Evolutionary conservation across 2,329 filamentous ascomycete genomes (phyloP).

Genomic region (Xylariaceae sp.): DNA sequence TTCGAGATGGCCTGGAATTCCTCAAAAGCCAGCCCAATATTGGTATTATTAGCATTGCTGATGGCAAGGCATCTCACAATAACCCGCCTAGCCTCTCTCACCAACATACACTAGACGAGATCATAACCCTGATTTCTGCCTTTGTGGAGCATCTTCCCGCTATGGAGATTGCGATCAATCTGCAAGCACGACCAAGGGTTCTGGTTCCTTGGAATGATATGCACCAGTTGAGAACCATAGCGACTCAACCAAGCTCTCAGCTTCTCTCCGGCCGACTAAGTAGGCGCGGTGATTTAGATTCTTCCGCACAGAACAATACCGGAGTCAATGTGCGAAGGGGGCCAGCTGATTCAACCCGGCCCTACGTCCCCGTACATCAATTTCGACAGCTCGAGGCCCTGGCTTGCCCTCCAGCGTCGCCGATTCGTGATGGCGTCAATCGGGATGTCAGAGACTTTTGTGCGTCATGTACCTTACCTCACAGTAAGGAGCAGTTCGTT

Average conservation of each 20-base stretch:
- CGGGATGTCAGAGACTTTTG: conserved; percentile 73
- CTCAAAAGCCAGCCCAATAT: conserved; percentile 52
- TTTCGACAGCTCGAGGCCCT: conserved; percentile 46
- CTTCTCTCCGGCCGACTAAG: conserved; percentile 58
- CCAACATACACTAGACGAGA: conserved; percentile 49
- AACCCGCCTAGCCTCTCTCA: conserved; percentile 43
- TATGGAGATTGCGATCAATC: conserved; percentile 86
- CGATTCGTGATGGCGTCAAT: conserved; percentile 61
- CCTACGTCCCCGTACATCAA: conserved; percentile 35
- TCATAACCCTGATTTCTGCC: conserved; percentile 70
- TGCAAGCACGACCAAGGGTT: conserved; percentile 76
- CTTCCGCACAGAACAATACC: not conserved
- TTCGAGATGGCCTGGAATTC: conserved; percentile 64
- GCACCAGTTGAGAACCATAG: conserved; percentile 40
- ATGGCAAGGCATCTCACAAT: conserved; percentile 63
- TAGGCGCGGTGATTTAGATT: conserved; percentile 23
- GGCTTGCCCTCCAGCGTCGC: conserved; percentile 69
- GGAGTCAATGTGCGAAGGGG: conserved; percentile 1
- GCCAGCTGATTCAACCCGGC: conserved; percentile 11
- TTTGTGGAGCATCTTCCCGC: conserved; percentile 79
- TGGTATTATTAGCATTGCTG: conserved; percentile 63
- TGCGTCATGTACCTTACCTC: conserved; percentile 64
- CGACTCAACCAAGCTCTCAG: conserved; percentile 47
- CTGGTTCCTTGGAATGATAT: conserved; percentile 72
- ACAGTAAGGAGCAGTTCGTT: conserved; percentile 72